Evolutionary conservation across 2,329 filamentous ascomycete species (phyloP), one percentile per base, ranked within the genome.

Genomic region (Xylariomycetidae sp.): DNA sequence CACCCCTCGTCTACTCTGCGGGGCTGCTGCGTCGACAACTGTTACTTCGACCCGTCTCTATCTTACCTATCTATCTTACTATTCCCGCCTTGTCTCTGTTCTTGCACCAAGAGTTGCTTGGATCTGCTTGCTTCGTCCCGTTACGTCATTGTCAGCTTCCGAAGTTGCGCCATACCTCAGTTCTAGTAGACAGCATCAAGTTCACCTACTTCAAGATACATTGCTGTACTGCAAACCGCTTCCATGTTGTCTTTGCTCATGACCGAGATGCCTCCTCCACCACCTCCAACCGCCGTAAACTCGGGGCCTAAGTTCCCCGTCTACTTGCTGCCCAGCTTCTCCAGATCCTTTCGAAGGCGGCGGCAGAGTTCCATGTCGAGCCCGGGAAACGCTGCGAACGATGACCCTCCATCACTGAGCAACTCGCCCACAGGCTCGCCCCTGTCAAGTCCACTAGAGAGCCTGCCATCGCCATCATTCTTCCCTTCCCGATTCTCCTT

Each of bases 291-390:
- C 12, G 31, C 38, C 9, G 31, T 38, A 27, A 19, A 34, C 17
- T 40, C 44, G 17, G 39, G 45, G 35, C 67, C 64, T 17, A 55
- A 60, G 18, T 75, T 76, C 46, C 63, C 72, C 9, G 60, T 51
- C 40, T 77, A 69, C 48, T 58, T 77, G 17, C 61, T 76, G 15
- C 70, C 72, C 9, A 68, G 60, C 49, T 57, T 76, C 43, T 59
- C 56, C 28, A 60, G 72, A 26, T 61, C 67, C n/a, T 65, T 72
- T 42, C 60, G 59, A 25, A 63, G 63, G 31, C 63, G 64, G 37
- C 58, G 58, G 25, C 50, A 41, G 31, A 50, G 44, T 38, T 46
- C 47, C 15, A 57, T 59, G 8, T 49, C 57, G 10, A 55, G 54
- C n/a, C 49, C 42, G 35, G 42, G 42, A 19, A 34, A 32, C 14